These are phyloP conservation scores for Protomyces macrosporus DNA, from an alignment of 1,139 yeast species.

Conservation along the genomic window DNA sequence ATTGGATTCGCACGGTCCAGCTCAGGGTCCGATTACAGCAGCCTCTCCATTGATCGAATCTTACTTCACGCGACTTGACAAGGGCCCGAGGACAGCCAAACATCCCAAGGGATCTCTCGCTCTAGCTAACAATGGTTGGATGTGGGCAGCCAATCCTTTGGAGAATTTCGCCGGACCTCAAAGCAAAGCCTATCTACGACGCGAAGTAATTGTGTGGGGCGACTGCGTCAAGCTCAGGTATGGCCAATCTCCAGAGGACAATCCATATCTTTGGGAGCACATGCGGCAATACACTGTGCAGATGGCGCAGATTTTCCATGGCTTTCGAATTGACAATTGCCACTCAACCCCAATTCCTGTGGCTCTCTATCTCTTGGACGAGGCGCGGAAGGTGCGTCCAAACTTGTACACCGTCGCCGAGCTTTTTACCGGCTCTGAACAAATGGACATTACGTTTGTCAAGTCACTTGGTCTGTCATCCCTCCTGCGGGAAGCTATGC, in stretches of 20 bases:
- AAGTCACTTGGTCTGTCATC: conserved; percentile 85
- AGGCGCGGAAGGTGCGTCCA: conserved; percentile 79
- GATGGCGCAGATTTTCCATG: conserved; percentile 74
- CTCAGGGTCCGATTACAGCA: conserved; percentile 57
- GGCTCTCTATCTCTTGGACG: conserved; percentile 80
- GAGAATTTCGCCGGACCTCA: conserved; percentile 82
- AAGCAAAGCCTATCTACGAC: conserved; percentile 74
- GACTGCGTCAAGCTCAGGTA: conserved; percentile 92
- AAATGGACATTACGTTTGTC: conserved; percentile 81
- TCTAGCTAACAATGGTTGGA: conserved; percentile 95
- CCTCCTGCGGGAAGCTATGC: conserved; percentile 93
- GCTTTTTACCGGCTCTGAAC: conserved; percentile 86
- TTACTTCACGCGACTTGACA: conserved; percentile 69
- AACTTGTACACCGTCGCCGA: conserved; percentile 91
- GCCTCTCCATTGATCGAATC: conserved; percentile 69
- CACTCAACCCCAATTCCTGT: conserved; percentile 95
- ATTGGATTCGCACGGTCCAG: conserved; percentile 74
- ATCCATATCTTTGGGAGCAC: conserved; percentile 83
- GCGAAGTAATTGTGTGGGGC: conserved; percentile 97
- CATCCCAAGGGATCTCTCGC: conserved; percentile 57
- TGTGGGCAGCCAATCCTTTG: conserved; percentile 93
- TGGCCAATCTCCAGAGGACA: conserved; percentile 69
- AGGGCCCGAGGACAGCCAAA: conserved; percentile 35
- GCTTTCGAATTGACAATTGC: conserved; percentile 90
- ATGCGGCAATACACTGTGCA: conserved; percentile 72